These are phyloP conservation scores for Symbiotaphrina buchneri DNA, from an alignment of 495 filamentous ascomycete species.

Conservation along the genomic window DNA sequence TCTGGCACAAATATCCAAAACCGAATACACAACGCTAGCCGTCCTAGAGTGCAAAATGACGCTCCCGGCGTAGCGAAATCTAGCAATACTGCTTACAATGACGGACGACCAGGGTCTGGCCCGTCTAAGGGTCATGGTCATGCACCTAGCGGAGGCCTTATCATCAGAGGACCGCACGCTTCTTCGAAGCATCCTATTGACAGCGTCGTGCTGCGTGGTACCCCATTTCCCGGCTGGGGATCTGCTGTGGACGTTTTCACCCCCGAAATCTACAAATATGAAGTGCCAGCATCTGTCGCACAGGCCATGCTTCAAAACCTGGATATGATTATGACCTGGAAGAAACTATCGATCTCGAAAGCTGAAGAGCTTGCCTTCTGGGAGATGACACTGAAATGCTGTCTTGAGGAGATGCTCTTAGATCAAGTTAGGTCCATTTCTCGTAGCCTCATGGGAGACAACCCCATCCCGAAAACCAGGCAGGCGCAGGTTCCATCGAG, in stretches of 20 bases:
- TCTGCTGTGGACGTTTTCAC: neutral
- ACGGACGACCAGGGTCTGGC: too few relatives aligned
- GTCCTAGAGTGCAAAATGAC: too few relatives aligned
- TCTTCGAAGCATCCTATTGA: neutral
- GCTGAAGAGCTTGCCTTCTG: neutral
- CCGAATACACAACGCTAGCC: too few relatives aligned
- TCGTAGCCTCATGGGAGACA: too few relatives aligned
- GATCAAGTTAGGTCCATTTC: too few relatives aligned
- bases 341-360: neutral
- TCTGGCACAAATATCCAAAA: too few relatives aligned
- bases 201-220: neutral
- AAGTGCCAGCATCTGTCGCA: neutral
- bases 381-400: neutral
- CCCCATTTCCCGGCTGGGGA: neutral
- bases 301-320: neutral
- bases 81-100: too few relatives aligned
- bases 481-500: too few relatives aligned
- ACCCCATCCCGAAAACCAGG: too few relatives aligned
- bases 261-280: neutral
- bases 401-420: too few relatives aligned
- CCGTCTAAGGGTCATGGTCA: too few relatives aligned
- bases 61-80: too few relatives aligned
- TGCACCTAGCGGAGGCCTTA: neutral
- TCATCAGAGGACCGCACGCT: neutral
- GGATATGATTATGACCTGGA: neutral